A percentile compares a stretch with the other conserved stretches of the same genome.
Conservation (phyloP, 2,329 filamentous ascomycete species). For the Ophiostoma sp. region DNA sequence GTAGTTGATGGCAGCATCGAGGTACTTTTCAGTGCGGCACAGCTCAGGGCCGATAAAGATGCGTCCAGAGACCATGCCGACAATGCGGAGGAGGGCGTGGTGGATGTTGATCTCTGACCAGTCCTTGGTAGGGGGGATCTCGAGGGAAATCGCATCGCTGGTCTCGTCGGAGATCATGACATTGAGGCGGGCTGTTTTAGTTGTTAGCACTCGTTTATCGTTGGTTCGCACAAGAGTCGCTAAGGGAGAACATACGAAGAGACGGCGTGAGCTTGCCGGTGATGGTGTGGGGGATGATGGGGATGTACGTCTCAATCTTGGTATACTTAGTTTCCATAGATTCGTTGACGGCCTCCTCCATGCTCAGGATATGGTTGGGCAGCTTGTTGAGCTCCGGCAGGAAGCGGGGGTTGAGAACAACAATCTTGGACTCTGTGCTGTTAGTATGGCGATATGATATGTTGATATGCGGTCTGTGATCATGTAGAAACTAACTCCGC, state of each 20-base stretch:
- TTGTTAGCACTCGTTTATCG: background rate
- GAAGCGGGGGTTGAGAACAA: constrained; percentile 34
- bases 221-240: too few relatives aligned
- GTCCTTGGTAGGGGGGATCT: background rate
- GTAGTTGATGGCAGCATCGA: constrained; percentile 37
- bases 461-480: background rate
- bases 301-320: background rate
- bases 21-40: constrained; percentile 41
- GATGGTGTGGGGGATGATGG: background rate
- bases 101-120: background rate
- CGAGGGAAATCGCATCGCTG: background rate
- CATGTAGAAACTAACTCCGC: background rate
- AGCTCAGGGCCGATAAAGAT: constrained; percentile 46
- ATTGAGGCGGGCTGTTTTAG: background rate
- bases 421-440: constrained; percentile 27
- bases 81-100: constrained; percentile 39
- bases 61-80: constrained; percentile 44
- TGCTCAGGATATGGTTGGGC: constrained; percentile 34
- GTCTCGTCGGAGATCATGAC: background rate
- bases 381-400: constrained; percentile 34
- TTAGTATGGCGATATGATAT: background rate
- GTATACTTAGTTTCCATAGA: background rate
- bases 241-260: background rate
- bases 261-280: background rate
- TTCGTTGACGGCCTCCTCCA: constrained; percentile 32